Evolutionary conservation across 106 monocot genomes (phyloP), one percentile per base, ranked within the genome.

Genomic region (Dendrobium nobile): DNA sequence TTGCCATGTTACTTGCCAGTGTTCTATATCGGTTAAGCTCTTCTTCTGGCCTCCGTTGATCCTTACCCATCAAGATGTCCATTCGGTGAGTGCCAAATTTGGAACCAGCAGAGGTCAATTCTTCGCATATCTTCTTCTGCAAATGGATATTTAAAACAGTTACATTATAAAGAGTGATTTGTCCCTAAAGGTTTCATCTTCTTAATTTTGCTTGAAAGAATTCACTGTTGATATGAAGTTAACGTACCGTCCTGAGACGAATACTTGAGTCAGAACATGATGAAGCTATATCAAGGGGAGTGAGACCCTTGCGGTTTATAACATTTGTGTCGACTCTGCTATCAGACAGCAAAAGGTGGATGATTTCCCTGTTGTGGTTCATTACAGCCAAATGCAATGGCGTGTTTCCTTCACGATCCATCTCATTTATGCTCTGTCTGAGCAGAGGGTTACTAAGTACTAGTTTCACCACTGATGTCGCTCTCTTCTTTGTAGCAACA

Each of bases 401-500:
- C n/a, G 86, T 86, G 75, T 86, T 80, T 27, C 82, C 86, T 0
- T 80, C 37, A 37, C 3, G 37, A 37, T 37, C 37, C 3, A 0
- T 37, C 37, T 37, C 37, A 37, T 37, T 37, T 76, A 8, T 54
- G 1, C 1, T 86, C 86, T 54, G 79, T 17, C 19, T 31, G 5
- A 77, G 22, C 15, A 10, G 0, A 1, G 55, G 79, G 4, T 27
- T 41, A 9, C 22, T 19, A 11, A 80, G 64, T 55, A 82, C 83
- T n/a, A 67, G 77, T 58, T 56, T 75, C 24, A 85, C 81, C 11
- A 89, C 87, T 0, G 59, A 41, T 18, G 27, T 44, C 54, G 17
- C 77, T 41, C 86, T 90, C 0, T 75, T 79, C 64, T 80, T 64
- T 40, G 78, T 19, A 20, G 92, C 92, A 43, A 81, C 67, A 83